A percentile compares a stretch with the other conserved stretches of the same genome.
Conservation (phyloP, 2,329 filamentous ascomycete species). For the Pyrenophora tritici-repentis region DNA sequence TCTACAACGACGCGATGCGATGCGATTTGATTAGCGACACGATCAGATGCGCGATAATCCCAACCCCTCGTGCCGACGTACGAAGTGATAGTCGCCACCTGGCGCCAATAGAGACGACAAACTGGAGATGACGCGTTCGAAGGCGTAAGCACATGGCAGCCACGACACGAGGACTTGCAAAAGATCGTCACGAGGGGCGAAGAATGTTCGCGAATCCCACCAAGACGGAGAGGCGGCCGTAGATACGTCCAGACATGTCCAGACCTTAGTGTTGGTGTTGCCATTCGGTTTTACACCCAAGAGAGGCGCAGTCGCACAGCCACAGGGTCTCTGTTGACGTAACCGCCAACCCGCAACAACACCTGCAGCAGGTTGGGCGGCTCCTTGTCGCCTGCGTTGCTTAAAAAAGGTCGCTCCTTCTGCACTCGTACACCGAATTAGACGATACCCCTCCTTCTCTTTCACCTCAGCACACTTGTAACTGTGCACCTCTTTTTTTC, state of each 20-base stretch:
- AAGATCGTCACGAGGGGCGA: constrained; percentile 9
- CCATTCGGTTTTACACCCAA: neutral
- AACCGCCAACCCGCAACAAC: constrained; percentile 16
- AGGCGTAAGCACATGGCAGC: constrained; percentile 8
- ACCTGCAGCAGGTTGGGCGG: constrained; percentile 17
- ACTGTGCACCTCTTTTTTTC: neutral
- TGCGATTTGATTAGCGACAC: neutral
- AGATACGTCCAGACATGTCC: neutral
- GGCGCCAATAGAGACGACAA: constrained; percentile 1
- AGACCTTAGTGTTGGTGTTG: neutral
- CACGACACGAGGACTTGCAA: neutral
- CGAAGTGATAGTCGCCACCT: neutral
- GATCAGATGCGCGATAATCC: neutral
- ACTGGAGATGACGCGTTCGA: constrained; percentile 7
- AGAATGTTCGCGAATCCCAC: neutral
- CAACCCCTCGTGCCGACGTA: neutral
- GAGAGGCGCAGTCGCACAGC: constrained; percentile 9
- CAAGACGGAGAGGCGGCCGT: neutral
- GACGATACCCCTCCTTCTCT: constrained; percentile 18
- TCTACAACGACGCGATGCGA: neutral
- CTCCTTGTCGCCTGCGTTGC: constrained; percentile 12
- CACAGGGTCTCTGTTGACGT: constrained; percentile 3
- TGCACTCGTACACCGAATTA: constrained; percentile 14
- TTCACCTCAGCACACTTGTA: neutral
- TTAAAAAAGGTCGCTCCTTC: constrained; percentile 17